Evolutionary conservation across 176 grass and related monocot species (phyloP).

Genomic region (Avena sativa): DNA sequence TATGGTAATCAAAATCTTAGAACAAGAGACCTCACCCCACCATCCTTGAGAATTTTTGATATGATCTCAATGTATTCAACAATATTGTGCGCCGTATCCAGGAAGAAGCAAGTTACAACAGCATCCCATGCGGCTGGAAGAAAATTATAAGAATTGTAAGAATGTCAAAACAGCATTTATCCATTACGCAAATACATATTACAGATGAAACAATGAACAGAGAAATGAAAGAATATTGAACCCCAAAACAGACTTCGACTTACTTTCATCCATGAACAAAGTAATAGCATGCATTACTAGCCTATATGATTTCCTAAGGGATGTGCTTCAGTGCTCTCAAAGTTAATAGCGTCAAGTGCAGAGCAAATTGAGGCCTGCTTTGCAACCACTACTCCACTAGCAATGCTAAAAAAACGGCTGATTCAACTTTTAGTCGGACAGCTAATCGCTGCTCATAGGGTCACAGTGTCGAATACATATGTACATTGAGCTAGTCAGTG

Average conservation of each 20-base stretch:
- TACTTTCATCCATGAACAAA: not conserved
- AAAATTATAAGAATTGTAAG: slow-evolving; percentile 26
- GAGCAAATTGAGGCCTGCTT: slow-evolving; percentile 8
- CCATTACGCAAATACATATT: slow-evolving; percentile 22
- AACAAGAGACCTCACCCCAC: slow-evolving; percentile 68
- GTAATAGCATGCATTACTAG: slow-evolving; percentile 11
- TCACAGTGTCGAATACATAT: not conserved
- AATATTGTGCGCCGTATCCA: slow-evolving; percentile 96
- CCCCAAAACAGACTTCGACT: slow-evolving; percentile 5
- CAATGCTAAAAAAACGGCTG: not conserved
- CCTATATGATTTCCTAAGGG: slow-evolving; percentile 17
- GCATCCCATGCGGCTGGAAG: slow-evolving; percentile 92
- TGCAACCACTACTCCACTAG: not conserved
- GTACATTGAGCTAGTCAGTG: not conserved
- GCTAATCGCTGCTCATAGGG: not conserved
- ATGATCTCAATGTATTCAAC: slow-evolving; percentile 98
- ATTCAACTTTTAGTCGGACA: not conserved
- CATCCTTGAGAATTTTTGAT: slow-evolving; percentile 91
- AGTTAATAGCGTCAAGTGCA: not conserved
- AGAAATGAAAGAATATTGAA: slow-evolving; percentile 4
- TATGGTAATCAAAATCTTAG: slow-evolving; percentile 13
- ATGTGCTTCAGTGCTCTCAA: slow-evolving; percentile 12
- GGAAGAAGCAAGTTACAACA: slow-evolving; percentile 97
- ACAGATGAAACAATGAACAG: slow-evolving; percentile 26
- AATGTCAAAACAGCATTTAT: slow-evolving; percentile 29